Percentiles rank a stretch among this genome's conserved stretches.
phyloP scores from a whole-genome alignment of 1,284 basidiomycete genomes.

The Pascua sp. region DNA sequence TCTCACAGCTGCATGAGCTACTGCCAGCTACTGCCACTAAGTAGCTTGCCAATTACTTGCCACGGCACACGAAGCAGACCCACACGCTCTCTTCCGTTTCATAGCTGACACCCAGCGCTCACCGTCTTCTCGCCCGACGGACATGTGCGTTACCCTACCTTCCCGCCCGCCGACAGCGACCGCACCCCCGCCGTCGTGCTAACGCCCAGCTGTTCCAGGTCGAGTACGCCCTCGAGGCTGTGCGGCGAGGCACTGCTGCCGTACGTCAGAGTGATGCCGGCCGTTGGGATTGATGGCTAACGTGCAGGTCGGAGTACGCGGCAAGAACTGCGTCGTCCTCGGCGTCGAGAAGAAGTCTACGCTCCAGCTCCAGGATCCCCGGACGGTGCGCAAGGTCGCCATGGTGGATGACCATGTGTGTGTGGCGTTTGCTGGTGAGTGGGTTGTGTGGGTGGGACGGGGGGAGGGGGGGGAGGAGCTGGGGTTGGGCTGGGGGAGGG shows the following conservation, averaged over 20 bases:
- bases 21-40: not conserved
- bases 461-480: not conserved
- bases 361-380: constrained; percentile 93
- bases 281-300: too few relatives aligned
- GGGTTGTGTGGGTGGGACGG: not conserved
- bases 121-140: constrained; percentile 95
- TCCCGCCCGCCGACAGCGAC: too few relatives aligned
- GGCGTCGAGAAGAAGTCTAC: constrained; percentile 99
- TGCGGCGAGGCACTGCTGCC: constrained; percentile 94
- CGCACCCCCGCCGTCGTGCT: too few relatives aligned
- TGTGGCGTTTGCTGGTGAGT: constrained; percentile 90
- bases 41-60: too few relatives aligned
- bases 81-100: not conserved
- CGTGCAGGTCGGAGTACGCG: constrained; percentile 87
- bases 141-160: constrained; percentile 57
- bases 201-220: constrained; percentile 57
- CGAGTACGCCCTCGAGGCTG: constrained; percentile 96
- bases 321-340: constrained; percentile 89
- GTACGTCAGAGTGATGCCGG: constrained; percentile 64
- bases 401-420: constrained; percentile 99
- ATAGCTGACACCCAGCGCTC: constrained; percentile 52
- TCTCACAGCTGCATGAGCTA: not conserved
- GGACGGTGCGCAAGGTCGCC: constrained; percentile 95
- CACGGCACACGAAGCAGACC: not conserved
- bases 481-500: not conserved